Percentiles rank a stretch among this genome's conserved stretches.
These are phyloP conservation scores for Yamadazyma songkhlaensis DNA, from an alignment of 1,139 yeast genomes.

Conservation along the genomic window DNA sequence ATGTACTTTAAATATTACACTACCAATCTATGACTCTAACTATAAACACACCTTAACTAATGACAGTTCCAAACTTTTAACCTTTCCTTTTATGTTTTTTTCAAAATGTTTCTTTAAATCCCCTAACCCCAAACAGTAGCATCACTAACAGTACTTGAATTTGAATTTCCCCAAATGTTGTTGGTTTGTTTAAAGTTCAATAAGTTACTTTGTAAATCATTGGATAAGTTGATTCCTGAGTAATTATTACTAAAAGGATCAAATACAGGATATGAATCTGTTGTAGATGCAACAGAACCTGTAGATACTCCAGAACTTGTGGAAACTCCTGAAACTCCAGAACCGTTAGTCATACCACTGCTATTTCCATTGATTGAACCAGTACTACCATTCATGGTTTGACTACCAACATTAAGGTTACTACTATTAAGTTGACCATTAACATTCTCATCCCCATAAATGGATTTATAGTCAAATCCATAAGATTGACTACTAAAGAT, in stretches of 20 bases:
- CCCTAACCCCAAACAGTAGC: constrained; percentile 19
- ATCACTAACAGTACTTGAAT: constrained; percentile 11
- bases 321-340: background rate
- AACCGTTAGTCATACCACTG: too few species aligned
- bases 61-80: background rate
- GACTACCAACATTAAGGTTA: too few species aligned
- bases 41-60: too few species aligned
- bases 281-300: too few species aligned
- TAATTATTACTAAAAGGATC: constrained; percentile 7
- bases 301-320: too few species aligned
- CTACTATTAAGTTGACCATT: background rate
- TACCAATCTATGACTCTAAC: background rate
- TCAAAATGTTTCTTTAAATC: background rate
- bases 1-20: background rate
- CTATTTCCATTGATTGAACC: background rate
- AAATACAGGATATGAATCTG: constrained; percentile 1
- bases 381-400: background rate
- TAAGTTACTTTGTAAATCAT: constrained; percentile 3
- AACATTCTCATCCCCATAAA: constrained; percentile 1
- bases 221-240: background rate
- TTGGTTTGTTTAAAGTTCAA: constrained; percentile 5
- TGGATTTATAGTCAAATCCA: constrained; percentile 1
- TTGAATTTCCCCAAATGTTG: constrained; percentile 16
- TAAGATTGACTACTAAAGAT: background rate
- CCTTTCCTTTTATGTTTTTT: background rate